Conservation (phyloP, 129 eudicot species). For the carrot (Daucus carota) region DH1_v3.0 NC_030389.2:45004501-45005000, state of each 20-base stretch:
- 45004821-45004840: not conserved
- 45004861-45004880: not conserved
- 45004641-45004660: not conserved
- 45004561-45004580: not conserved
- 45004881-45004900: not conserved
- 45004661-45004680: not conserved
- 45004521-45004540: not conserved
- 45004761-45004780: not conserved
- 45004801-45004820: not conserved
- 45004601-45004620: not conserved
- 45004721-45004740: not conserved
- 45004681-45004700: not conserved
- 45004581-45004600: not conserved
- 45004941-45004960: not conserved
- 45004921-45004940: not conserved
- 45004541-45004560: not conserved
- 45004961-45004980: not conserved
- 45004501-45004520: not conserved
- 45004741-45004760: not conserved
- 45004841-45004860: not conserved
- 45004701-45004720: not conserved
- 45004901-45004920: not conserved
- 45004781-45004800: not conserved
- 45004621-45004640: too few species aligned
- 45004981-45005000: not conserved